Evolutionary conservation across 2,329 filamentous ascomycete genomes (phyloP).

Genomic region (Colletotrichum spinosum): DNA sequence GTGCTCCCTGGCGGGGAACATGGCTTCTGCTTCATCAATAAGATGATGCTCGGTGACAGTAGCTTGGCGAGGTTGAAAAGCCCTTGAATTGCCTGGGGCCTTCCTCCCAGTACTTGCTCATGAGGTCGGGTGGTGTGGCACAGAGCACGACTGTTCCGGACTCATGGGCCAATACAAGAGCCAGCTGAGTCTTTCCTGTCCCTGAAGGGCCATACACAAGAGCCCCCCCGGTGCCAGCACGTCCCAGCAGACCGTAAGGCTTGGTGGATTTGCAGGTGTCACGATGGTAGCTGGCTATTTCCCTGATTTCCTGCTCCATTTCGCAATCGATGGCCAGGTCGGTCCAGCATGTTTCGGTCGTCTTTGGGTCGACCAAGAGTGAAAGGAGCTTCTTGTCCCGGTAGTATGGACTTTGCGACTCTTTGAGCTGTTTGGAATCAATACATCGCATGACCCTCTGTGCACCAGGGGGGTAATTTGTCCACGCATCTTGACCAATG

Average conservation of each 20-base stretch:
- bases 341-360: not conserved
- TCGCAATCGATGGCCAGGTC: not conserved
- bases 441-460: not conserved
- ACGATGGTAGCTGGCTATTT: not conserved
- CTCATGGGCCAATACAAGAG: conserved; percentile 40
- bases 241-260: conserved; percentile 38
- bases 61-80: conserved; percentile 42
- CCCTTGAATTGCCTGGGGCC: conserved; percentile 43
- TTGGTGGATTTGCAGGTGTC: not conserved
- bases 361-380: conserved; percentile 1
- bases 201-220: conserved; percentile 45
- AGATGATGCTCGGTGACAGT: conserved; percentile 44
- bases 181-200: conserved; percentile 45
- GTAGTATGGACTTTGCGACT: not conserved
- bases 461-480: not conserved
- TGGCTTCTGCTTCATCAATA: conserved; percentile 38
- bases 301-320: not conserved
- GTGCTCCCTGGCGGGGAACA: too few species aligned
- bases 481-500: conserved; percentile 3
- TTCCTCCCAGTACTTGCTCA: conserved; percentile 38
- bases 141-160: conserved; percentile 40
- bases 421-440: not conserved
- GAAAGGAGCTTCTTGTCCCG: not conserved
- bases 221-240: conserved; percentile 37
- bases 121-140: conserved; percentile 35